A percentile compares a stretch with the other conserved stretches of the same genome.
Conservation (phyloP, 129 eudicot species). For the Saussurea involucrata region DNA sequence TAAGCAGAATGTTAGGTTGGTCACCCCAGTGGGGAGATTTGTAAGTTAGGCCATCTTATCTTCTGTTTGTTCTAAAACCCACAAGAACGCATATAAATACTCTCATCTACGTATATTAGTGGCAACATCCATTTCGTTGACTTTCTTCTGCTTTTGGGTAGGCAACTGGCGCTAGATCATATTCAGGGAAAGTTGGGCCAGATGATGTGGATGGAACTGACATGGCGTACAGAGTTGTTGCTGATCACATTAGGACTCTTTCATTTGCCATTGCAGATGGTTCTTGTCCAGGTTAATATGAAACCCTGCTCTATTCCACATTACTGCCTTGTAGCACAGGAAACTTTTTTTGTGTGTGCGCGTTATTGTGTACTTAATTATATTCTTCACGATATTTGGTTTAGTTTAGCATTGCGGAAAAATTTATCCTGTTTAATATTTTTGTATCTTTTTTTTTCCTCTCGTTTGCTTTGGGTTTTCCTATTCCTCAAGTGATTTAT, state of each 20-base stretch:
- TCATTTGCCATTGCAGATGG: constrained; percentile 99
- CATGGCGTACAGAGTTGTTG: constrained; percentile 99
- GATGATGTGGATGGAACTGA: constrained; percentile 84
- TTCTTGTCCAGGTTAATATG: constrained; percentile 72
- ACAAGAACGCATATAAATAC: neutral
- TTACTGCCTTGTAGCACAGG: neutral
- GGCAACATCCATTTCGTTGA: constrained; percentile 11
- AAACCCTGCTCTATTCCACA: neutral
- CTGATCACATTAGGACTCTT: constrained; percentile 96
- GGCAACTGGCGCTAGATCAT: constrained; percentile 86
- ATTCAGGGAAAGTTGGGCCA: constrained; percentile 87
- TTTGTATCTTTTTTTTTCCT: neutral
- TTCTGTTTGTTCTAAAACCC: neutral
- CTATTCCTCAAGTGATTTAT: too few species aligned
- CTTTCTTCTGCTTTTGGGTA: constrained; percentile 17
- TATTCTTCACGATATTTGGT: neutral
- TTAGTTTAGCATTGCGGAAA: neutral
- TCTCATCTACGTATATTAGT: neutral
- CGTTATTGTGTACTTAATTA: neutral
- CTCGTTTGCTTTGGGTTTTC: neutral
- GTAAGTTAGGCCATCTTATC: neutral
- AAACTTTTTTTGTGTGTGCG: neutral
- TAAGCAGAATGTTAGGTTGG: neutral
- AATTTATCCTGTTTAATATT: neutral
- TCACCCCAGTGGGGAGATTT: neutral